Evolutionary conservation across 164 flowering plant genomes (phyloP).

Genomic region (Magnolia sinica): DNA sequence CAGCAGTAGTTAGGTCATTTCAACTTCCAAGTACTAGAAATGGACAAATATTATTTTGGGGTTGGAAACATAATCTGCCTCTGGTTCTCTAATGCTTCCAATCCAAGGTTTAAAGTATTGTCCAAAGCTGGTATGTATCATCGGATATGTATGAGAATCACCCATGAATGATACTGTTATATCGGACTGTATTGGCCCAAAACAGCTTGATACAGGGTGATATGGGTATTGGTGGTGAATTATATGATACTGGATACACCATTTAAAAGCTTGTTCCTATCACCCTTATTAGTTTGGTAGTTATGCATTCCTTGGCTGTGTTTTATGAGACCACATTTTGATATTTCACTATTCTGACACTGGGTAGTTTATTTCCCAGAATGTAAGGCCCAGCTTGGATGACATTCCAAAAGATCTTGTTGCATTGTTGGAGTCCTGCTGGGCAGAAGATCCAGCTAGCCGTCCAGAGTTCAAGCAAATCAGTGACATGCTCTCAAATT

Average conservation of each 20-base stretch:
- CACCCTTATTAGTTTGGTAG: neutral
- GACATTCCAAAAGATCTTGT: constrained; percentile 42
- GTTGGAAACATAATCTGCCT: too few relatives aligned
- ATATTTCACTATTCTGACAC: neutral
- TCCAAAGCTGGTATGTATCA: too few relatives aligned
- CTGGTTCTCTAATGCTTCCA: too few relatives aligned
- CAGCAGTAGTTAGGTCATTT: too few relatives aligned
- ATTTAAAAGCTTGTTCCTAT: neutral
- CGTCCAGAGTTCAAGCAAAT: constrained; percentile 61
- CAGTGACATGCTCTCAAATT: constrained; percentile 18
- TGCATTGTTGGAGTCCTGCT: constrained; percentile 51
- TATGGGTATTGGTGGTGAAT: neutral
- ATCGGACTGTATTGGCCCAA: too few relatives aligned
- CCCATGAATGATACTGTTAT: too few relatives aligned
- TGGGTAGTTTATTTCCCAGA: constrained; percentile 31
- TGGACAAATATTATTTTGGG: too few relatives aligned
- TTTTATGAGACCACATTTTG: neutral
- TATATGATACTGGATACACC: neutral
- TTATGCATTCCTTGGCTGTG: neutral
- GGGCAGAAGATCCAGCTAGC: constrained; percentile 57
- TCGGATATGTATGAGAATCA: too few relatives aligned
- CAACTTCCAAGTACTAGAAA: too few relatives aligned
- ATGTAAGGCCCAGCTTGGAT: constrained; percentile 49
- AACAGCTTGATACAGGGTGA: too few relatives aligned
- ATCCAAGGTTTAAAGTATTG: too few relatives aligned